These are phyloP conservation scores for Herpotrichia juniperi DNA, from an alignment of 2,329 filamentous ascomycete genomes.

Conservation along the genomic window DNA sequence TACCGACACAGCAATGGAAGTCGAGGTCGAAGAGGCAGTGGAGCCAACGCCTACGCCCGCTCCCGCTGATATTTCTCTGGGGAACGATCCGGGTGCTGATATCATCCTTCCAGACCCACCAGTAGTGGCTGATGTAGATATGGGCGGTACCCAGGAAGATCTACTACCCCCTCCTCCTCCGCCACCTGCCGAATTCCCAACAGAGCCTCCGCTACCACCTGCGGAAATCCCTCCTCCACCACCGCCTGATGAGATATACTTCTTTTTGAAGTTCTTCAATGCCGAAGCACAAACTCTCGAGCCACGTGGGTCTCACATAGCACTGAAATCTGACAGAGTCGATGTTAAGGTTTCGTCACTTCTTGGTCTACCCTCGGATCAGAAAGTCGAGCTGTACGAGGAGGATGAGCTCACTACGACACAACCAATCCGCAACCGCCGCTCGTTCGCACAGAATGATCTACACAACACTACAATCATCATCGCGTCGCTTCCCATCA, in stretches of 20 bases:
- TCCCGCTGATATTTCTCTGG: too few relatives aligned
- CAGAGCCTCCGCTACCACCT: constrained; percentile 23
- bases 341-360: constrained; percentile 39
- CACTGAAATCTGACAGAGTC: constrained; percentile 37
- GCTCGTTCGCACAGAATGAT: constrained; percentile 40
- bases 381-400: constrained; percentile 58
- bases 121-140: constrained; percentile 37
- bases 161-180: constrained; percentile 30
- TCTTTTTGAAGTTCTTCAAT: constrained; percentile 49
- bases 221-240: constrained; percentile 13
- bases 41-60: constrained; percentile 17
- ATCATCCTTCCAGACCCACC: constrained; percentile 22
- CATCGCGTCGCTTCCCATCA: constrained; percentile 33
- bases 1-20: constrained; percentile 33
- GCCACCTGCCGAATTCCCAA: constrained; percentile 23
- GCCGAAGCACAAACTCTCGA: constrained; percentile 41
- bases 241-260: constrained; percentile 43
- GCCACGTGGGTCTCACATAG: constrained; percentile 39
- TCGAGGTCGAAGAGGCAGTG: constrained; percentile 12
- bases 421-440: constrained; percentile 34
- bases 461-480: constrained; percentile 41
- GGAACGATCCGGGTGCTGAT: constrained; percentile 29
- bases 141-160: constrained; percentile 42
- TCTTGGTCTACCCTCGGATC: constrained; percentile 35
- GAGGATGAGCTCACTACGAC: constrained; percentile 45